Evolutionary conservation across 2,329 filamentous ascomycete species (phyloP).

Genomic region (Penicillium palitans): DNA sequence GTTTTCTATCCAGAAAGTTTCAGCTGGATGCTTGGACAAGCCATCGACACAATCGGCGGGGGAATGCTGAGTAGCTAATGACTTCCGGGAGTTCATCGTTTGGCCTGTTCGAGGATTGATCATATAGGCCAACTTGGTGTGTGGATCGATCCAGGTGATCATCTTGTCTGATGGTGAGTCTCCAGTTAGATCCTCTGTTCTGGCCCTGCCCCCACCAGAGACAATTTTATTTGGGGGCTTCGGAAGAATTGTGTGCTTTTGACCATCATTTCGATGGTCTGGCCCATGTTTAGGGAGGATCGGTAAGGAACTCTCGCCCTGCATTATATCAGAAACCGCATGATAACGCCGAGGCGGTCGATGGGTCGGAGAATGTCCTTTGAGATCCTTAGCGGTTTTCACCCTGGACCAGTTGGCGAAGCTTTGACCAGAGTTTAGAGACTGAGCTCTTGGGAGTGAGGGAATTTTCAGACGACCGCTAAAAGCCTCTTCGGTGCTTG

Average conservation of each 20-base stretch:
- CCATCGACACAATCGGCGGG: conserved; percentile 8
- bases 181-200: not conserved
- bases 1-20: conserved; percentile 58
- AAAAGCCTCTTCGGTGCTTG: conserved; percentile 29
- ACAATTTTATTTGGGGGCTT: not conserved
- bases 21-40: not conserved
- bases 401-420: conserved; percentile 46
- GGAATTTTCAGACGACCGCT: conserved; percentile 33
- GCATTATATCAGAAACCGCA: not conserved
- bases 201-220: not conserved
- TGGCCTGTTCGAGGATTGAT: conserved; percentile 41
- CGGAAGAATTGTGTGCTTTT: not conserved
- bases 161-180: conserved; percentile 17
- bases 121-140: conserved; percentile 45
- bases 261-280: not conserved
- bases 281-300: not conserved
- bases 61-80: conserved; percentile 13
- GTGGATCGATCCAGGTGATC: conserved; percentile 61
- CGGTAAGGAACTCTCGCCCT: not conserved
- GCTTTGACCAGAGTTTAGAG: conserved; percentile 17
- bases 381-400: conserved; percentile 35
- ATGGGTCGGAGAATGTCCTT: not conserved
- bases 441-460: conserved; percentile 20
- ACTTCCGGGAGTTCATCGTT: conserved; percentile 22
- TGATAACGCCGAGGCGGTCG: not conserved